Evolutionary conservation across 169 alveolate species (phyloP).

Genomic region (Eimeria sp.): DNA sequence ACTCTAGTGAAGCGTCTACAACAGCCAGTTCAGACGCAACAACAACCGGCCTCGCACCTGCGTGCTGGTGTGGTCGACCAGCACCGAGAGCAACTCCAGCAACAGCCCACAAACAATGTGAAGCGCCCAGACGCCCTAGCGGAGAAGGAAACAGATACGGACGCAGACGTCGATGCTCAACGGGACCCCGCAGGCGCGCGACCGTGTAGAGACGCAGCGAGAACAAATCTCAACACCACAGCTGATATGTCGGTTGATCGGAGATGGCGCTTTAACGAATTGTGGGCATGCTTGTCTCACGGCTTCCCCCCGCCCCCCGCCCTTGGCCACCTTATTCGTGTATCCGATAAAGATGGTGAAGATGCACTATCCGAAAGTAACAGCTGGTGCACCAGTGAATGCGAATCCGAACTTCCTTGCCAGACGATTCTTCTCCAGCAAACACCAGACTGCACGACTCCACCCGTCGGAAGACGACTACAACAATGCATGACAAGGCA

Average conservation of each 20-base stretch:
- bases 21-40: neutral
- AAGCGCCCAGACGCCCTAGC: neutral
- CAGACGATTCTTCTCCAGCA: conserved; percentile 36
- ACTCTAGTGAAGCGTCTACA: conserved; percentile 35
- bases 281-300: conserved; percentile 64
- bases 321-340: neutral
- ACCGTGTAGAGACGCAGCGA: neutral
- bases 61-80: neutral
- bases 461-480: neutral
- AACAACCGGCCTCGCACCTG: neutral
- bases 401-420: conserved; percentile 71
- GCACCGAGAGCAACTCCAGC: neutral
- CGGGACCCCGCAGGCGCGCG: neutral
- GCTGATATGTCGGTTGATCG: conserved; percentile 32
- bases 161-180: neutral
- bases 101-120: neutral
- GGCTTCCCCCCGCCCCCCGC: conserved; percentile 34
- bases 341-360: neutral
- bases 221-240: neutral
- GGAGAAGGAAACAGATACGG: no score
- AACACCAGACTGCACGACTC: neutral
- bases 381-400: conserved; percentile 57
- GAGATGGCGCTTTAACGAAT: conserved; percentile 43
- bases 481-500: neutral
- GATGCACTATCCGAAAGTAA: neutral